phyloP scores from a whole-genome alignment of 257 asterid genomes.

The Solanum microdontum region DNA sequence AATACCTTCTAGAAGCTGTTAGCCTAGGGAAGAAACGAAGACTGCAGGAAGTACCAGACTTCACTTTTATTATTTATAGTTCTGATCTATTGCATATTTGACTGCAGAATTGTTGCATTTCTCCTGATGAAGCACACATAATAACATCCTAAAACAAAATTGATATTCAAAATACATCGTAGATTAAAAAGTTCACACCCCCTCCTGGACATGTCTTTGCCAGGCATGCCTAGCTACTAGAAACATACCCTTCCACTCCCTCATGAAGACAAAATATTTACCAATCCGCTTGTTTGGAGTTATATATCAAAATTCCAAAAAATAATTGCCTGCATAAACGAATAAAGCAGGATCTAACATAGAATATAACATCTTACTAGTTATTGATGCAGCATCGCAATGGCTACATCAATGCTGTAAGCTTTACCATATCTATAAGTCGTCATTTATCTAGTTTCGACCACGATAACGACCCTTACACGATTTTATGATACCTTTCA shows the following conservation, averaged over 20 bases:
- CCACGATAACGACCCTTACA: background rate
- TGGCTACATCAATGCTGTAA: background rate
- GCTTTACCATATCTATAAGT: background rate
- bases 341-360: background rate
- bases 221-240: background rate
- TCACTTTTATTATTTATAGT: background rate
- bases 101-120: background rate
- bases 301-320: background rate
- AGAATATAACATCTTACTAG: background rate
- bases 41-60: background rate
- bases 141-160: background rate
- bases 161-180: background rate
- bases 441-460: background rate
- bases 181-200: background rate
- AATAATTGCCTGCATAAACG: background rate
- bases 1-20: background rate
- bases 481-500: background rate
- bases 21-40: background rate
- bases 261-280: background rate
- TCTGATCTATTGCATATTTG: background rate
- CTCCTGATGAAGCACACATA: background rate
- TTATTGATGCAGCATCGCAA: background rate
- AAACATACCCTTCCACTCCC: background rate
- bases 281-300: background rate
- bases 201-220: background rate